Conservation (phyloP, 495 filamentous ascomycete species). For the Lophium mytilinum region DNA sequence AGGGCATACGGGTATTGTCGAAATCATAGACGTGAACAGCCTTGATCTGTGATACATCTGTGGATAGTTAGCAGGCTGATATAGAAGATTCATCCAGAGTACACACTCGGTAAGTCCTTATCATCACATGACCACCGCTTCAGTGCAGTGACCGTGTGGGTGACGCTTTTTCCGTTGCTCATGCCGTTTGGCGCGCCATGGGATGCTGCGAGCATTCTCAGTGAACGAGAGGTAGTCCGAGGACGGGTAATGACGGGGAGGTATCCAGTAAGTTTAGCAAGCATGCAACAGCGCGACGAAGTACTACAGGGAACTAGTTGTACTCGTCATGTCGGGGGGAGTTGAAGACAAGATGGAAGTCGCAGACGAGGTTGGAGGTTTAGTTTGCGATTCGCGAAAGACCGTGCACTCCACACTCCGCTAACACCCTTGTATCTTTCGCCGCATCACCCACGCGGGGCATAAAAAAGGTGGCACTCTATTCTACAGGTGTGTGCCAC, state of each 20-base stretch:
- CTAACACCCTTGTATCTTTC: not conserved
- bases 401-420: no score
- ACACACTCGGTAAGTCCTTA: slow-evolving; percentile 59
- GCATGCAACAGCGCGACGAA: not conserved
- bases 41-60: slow-evolving; percentile 60
- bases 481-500: no score
- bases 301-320: no score
- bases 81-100: slow-evolving; percentile 1
- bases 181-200: slow-evolving; percentile 2
- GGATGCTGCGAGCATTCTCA: slow-evolving; percentile 2
- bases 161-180: not conserved
- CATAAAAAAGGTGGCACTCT: no score
- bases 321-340: no score
- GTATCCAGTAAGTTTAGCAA: not conserved
- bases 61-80: slow-evolving; percentile 1
- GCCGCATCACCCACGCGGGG: no score
- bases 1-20: slow-evolving; percentile 78
- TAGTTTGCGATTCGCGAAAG: no score
- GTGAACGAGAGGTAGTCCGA: not conserved
- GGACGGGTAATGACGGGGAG: not conserved
- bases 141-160: slow-evolving; percentile 61
- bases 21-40: slow-evolving; percentile 95
- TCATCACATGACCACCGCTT: slow-evolving; percentile 73
- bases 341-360: no score
- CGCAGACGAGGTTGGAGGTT: no score